Percentiles rank a stretch among this genome's conserved stretches.
Conservation (phyloP, 257 asterid species). For the Voacanga thouarsii region DNA sequence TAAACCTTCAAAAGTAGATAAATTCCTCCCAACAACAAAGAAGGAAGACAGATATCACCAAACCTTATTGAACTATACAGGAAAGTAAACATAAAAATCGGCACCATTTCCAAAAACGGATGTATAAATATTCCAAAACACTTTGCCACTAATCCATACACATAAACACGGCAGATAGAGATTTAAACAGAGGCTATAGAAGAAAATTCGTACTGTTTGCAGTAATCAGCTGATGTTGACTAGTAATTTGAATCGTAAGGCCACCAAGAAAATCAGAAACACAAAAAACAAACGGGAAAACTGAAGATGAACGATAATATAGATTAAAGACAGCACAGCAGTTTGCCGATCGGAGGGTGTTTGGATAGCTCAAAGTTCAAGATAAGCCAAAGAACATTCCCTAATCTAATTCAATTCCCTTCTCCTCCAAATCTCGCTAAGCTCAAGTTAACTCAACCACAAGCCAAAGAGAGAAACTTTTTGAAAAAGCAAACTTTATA, state of each 20-base stretch:
- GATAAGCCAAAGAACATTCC: slow-evolving; percentile 20
- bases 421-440: neutral
- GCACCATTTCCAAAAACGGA: neutral
- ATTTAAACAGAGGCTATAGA: neutral
- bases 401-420: neutral
- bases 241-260: neutral
- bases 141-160: neutral
- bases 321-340: neutral
- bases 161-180: neutral
- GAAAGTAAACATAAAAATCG: neutral
- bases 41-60: neutral
- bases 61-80: neutral
- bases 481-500: neutral
- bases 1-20: neutral
- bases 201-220: neutral
- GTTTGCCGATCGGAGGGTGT: slow-evolving; percentile 8
- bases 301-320: neutral
- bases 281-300: neutral
- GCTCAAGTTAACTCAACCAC: slow-evolving; percentile 19
- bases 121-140: neutral
- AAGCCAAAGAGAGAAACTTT: neutral
- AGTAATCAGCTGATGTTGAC: slow-evolving; percentile 1
- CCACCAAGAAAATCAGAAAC: neutral
- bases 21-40: neutral
- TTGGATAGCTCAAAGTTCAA: slow-evolving; percentile 10